Conservation (phyloP, 2,329 filamentous ascomycete species). For the Fusarium napiforme region DNA sequence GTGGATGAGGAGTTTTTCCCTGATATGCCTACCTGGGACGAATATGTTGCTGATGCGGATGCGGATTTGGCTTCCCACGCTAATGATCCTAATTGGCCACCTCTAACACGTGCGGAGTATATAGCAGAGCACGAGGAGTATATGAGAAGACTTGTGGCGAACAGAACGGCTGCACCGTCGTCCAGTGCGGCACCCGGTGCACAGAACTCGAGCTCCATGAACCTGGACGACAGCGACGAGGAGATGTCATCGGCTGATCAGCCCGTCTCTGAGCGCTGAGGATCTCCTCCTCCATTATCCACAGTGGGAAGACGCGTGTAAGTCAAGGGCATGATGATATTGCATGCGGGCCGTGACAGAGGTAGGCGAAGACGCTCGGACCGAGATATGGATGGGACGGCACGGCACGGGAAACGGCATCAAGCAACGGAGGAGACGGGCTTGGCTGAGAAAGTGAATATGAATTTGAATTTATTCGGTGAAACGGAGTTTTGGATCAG, state of each 20-base stretch:
- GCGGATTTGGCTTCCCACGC: not conserved
- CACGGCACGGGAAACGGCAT: conserved; percentile 22
- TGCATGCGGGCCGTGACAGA: not conserved
- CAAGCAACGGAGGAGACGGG: not conserved
- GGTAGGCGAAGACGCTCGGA: not conserved
- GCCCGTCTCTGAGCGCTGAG: not conserved
- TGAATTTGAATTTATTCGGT: not conserved
- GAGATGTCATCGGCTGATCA: not conserved
- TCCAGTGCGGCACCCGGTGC: not conserved
- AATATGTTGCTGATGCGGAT: not conserved
- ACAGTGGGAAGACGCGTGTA: conserved; percentile 10
- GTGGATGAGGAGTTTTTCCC: too few species aligned
- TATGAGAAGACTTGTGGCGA: not conserved
- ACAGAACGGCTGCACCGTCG: not conserved
- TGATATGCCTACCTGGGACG: not conserved
- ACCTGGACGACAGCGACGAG: not conserved
- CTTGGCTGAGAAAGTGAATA: not conserved
- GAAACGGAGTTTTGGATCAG: not conserved
- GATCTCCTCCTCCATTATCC: not conserved
- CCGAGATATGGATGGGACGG: conserved; percentile 19
- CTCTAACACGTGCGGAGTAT: not conserved
- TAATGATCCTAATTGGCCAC: not conserved
- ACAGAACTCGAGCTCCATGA: not conserved
- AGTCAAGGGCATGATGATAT: conserved; percentile 2
- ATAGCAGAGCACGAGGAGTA: not conserved